Percentiles rank a stretch among this genome's conserved stretches.
Conservation (phyloP, 192 early-diverging fungal species). For the Coemansia aciculifera region DNA sequence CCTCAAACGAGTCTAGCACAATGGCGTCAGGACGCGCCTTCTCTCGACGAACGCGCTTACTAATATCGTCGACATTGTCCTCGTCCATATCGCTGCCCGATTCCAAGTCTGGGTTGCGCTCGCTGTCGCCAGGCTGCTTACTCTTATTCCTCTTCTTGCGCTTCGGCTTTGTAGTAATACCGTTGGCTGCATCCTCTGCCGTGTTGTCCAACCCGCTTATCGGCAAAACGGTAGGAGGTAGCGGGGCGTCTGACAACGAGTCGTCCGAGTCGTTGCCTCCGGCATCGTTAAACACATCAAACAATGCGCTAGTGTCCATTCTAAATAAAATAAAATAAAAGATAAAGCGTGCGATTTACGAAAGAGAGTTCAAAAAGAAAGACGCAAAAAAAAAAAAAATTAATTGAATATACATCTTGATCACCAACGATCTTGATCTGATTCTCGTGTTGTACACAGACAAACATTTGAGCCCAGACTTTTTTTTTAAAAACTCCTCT, state of each 20-base stretch:
- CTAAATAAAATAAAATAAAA: neutral
- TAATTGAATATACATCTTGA: neutral
- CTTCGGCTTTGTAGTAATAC: neutral
- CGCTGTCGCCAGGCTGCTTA: neutral
- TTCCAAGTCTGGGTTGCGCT: neutral
- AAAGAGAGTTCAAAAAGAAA: neutral
- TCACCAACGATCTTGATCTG: neutral
- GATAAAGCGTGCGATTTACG: neutral
- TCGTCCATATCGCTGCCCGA: constrained; percentile 19
- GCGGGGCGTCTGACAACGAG: constrained; percentile 8
- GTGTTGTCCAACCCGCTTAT: constrained; percentile 6
- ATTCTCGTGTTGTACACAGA: neutral
- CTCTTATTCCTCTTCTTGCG: neutral
- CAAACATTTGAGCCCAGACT: constrained; percentile 13
- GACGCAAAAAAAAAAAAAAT: neutral
- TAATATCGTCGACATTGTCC: constrained; percentile 18
- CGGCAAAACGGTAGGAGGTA: neutral
- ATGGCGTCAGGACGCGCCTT: constrained; percentile 50
- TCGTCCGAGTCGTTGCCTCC: constrained; percentile 20
- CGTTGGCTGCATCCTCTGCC: neutral
- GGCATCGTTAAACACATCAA: constrained; percentile 52
- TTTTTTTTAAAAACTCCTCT: neutral
- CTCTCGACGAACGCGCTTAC: constrained; percentile 31
- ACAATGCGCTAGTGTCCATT: constrained; percentile 47
- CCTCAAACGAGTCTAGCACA: constrained; percentile 66